A percentile compares a stretch with the other conserved stretches of the same genome.
These are phyloP conservation scores for Talaromyces sp. DNA, from an alignment of 2,329 filamentous ascomycete genomes.

Conservation along the genomic window DNA sequence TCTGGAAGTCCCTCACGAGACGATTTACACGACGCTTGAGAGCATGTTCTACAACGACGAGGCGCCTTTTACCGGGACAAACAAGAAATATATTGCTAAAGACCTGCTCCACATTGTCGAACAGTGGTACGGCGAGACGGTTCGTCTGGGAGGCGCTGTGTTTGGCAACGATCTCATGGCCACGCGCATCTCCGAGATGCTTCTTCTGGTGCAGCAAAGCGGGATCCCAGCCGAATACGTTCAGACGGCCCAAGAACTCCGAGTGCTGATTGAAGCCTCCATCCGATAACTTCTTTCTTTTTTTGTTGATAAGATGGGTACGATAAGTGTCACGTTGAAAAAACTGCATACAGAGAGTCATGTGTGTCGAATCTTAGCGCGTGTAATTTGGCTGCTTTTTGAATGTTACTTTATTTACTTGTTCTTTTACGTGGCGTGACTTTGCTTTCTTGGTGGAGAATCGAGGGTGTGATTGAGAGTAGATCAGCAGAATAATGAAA, in stretches of 20 bases:
- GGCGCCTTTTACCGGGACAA: conserved; percentile 55
- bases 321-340: neutral
- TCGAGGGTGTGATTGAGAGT: neutral
- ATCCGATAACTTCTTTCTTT: conserved; percentile 25
- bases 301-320: neutral
- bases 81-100: conserved; percentile 51
- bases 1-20: conserved; percentile 56
- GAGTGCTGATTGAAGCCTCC: conserved; percentile 34
- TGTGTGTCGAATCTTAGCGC: neutral
- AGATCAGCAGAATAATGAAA: neutral
- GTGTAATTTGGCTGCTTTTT: neutral
- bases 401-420: neutral
- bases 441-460: neutral
- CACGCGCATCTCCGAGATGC: conserved; percentile 39
- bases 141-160: conserved; percentile 47
- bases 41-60: conserved; percentile 63
- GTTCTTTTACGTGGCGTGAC: neutral
- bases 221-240: conserved; percentile 34
- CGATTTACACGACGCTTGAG: conserved; percentile 57
- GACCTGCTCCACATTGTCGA: conserved; percentile 58
- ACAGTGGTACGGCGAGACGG: conserved; percentile 55
- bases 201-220: conserved; percentile 39
- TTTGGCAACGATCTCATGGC: conserved; percentile 59
- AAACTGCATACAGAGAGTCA: neutral
- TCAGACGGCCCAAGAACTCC: conserved; percentile 35